phyloP scores from a whole-genome alignment of 2,329 filamentous ascomycete genomes.

The Arthrobotrys megalospora region DNA sequence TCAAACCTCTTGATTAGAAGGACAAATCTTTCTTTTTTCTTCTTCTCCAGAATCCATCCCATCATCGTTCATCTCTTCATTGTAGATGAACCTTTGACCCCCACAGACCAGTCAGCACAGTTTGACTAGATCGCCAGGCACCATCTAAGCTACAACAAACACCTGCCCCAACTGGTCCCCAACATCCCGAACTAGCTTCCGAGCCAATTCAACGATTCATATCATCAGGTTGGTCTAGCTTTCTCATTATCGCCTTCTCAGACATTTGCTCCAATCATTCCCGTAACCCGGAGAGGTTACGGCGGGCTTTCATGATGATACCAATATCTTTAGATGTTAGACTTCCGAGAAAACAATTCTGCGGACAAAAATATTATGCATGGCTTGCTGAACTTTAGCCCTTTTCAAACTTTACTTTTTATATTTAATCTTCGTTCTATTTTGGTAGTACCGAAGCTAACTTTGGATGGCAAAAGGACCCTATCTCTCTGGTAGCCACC shows the following conservation, averaged over 20 bases:
- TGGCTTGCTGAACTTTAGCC: conserved; percentile 60
- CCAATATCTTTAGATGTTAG: conserved; percentile 68
- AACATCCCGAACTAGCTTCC: conserved; percentile 35
- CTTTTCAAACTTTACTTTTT: background rate
- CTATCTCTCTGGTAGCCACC: background rate
- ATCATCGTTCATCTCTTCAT: conserved; percentile 42
- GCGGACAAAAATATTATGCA: conserved; percentile 64
- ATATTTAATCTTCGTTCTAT: conserved; percentile 9
- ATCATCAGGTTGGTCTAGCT: conserved; percentile 27
- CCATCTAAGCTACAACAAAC: conserved; percentile 21
- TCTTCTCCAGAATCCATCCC: conserved; percentile 10
- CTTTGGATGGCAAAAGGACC: background rate
- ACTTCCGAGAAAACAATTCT: conserved; percentile 67
- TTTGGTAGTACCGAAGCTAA: conserved; percentile 21
- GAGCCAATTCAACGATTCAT: conserved; percentile 2
- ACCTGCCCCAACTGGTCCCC: conserved; percentile 37
- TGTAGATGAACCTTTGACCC: conserved; percentile 39
- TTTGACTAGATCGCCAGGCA: conserved; percentile 25
- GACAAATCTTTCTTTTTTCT: conserved; percentile 20
- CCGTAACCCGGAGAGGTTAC: background rate
- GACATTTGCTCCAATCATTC: background rate
- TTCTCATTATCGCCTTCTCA: background rate
- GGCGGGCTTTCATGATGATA: conserved; percentile 63
- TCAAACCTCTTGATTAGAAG: conserved; percentile 20
- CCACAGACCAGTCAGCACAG: conserved; percentile 4